A percentile compares a stretch with the other conserved stretches of the same genome.
phyloP scores from a whole-genome alignment of 2,329 filamentous ascomycete species.

The Venturia pyrina region DNA sequence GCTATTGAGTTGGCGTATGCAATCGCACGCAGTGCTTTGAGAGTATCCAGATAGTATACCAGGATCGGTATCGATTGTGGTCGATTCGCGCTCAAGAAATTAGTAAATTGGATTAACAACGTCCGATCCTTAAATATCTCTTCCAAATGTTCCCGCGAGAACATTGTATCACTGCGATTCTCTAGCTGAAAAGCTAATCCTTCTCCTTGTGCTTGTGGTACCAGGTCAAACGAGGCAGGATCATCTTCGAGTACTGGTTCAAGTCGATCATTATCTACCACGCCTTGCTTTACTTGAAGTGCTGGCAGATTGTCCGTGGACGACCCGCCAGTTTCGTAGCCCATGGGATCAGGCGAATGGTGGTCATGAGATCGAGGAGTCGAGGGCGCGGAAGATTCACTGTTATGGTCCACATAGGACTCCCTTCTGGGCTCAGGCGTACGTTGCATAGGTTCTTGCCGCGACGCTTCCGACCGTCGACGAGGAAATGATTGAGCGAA shows the following conservation, averaged over 20 bases:
- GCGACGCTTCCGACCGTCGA: not conserved
- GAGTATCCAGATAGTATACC: slow-evolving; percentile 60
- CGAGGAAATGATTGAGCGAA: not conserved
- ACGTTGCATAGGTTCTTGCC: not conserved
- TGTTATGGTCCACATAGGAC: not conserved
- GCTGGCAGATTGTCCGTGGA: slow-evolving; percentile 27
- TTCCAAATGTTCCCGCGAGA: slow-evolving; percentile 55
- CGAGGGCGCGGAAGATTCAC: slow-evolving; percentile 1
- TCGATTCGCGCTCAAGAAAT: slow-evolving; percentile 51
- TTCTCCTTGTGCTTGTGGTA: slow-evolving; percentile 30
- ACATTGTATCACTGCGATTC: slow-evolving; percentile 52
- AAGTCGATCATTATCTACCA: slow-evolving; percentile 33
- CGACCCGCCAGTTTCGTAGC: slow-evolving; percentile 25
- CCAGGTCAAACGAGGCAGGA: slow-evolving; percentile 43
- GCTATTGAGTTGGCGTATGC: slow-evolving; percentile 61
- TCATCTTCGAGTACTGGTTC: slow-evolving; percentile 43
- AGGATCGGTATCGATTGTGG: slow-evolving; percentile 55
- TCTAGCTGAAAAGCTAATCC: slow-evolving; percentile 46
- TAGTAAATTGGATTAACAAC: slow-evolving; percentile 55
- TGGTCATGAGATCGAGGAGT: slow-evolving; percentile 6
- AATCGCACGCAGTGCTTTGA: slow-evolving; percentile 62
- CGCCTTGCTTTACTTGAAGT: slow-evolving; percentile 32
- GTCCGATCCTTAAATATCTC: slow-evolving; percentile 55
- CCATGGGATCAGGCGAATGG: slow-evolving; percentile 22
- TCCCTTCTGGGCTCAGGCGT: not conserved